A percentile compares a stretch with the other conserved stretches of the same genome.
Evolutionary conservation across 2,329 filamentous ascomycete species (phyloP).

Genomic region (Colletotrichum endophyticum): DNA sequence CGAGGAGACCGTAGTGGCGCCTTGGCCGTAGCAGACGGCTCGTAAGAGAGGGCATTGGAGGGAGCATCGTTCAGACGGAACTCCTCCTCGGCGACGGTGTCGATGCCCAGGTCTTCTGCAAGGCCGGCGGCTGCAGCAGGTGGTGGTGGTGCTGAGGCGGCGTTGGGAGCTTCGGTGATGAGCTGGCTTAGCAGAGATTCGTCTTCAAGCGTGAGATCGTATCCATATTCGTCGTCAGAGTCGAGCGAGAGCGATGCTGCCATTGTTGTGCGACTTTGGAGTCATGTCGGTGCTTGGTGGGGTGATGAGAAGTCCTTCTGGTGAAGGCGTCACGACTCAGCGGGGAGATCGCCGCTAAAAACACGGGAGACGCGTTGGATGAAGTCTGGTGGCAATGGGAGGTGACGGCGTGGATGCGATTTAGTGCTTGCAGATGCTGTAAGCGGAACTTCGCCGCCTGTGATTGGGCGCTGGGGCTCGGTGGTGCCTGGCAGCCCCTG

Average conservation of each 20-base stretch:
- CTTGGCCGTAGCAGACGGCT: background rate
- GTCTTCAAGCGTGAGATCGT: constrained; percentile 52
- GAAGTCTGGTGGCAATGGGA: background rate
- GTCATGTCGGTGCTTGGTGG: background rate
- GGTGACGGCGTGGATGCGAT: background rate
- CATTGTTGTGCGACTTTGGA: background rate
- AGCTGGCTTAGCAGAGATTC: constrained; percentile 45
- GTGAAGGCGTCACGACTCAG: constrained; percentile 9
- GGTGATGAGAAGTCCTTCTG: background rate
- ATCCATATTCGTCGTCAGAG: constrained; percentile 49
- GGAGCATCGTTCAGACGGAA: constrained; percentile 14
- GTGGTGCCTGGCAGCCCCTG: background rate
- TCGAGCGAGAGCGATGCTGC: constrained; percentile 23
- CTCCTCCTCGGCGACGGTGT: constrained; percentile 4
- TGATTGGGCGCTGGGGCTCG: background rate
- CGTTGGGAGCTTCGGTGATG: constrained; percentile 23
- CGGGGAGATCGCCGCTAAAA: constrained; percentile 6
- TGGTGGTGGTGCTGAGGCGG: background rate
- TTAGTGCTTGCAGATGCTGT: background rate
- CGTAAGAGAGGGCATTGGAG: constrained; percentile 27
- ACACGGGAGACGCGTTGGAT: background rate
- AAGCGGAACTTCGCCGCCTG: background rate
- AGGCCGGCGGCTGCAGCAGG: background rate
- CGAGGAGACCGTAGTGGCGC: background rate
- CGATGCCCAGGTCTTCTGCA: constrained; percentile 5